phyloP scores from a whole-genome alignment of 2,329 filamentous ascomycete genomes.

The Cytospora schulzeri region DNA sequence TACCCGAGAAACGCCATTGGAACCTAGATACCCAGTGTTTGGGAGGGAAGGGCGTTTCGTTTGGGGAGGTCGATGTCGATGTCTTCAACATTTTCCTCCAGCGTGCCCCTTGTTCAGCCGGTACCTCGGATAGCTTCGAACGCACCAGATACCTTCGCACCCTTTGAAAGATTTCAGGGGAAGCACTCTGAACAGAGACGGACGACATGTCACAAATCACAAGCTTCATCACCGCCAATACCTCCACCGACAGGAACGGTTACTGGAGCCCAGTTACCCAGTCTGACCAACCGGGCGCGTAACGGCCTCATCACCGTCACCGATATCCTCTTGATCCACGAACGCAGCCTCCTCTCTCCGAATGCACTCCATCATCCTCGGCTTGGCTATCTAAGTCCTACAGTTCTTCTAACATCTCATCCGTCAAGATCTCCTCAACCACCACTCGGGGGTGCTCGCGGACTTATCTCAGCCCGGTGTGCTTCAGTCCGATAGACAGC shows the following conservation, averaged over 20 bases:
- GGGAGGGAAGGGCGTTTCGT: too few species aligned
- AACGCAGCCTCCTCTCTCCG: conserved; percentile 9
- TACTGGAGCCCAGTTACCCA: neutral
- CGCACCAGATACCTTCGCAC: too few species aligned
- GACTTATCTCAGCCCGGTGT: neutral
- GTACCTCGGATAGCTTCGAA: too few species aligned
- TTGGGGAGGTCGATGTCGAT: too few species aligned
- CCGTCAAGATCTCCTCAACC: neutral
- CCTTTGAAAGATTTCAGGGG: too few species aligned
- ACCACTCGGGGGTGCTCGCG: neutral
- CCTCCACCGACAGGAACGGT: neutral
- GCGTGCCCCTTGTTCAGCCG: too few species aligned
- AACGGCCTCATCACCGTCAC: neutral
- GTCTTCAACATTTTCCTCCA: too few species aligned
- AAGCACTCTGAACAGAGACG: too few species aligned
- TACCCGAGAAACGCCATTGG: too few species aligned
- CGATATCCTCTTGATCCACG: neutral
- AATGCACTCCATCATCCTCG: conserved; percentile 1
- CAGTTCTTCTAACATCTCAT: neutral
- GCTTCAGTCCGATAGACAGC: neutral
- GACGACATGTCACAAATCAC: conserved; percentile 16
- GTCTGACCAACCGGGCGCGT: neutral
- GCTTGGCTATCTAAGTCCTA: conserved; percentile 8
- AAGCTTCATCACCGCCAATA: conserved; percentile 3
- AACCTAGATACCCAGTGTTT: too few species aligned